Conservation (phyloP, 2,329 filamentous ascomycete species). For the Diplodia mutila region DNA sequence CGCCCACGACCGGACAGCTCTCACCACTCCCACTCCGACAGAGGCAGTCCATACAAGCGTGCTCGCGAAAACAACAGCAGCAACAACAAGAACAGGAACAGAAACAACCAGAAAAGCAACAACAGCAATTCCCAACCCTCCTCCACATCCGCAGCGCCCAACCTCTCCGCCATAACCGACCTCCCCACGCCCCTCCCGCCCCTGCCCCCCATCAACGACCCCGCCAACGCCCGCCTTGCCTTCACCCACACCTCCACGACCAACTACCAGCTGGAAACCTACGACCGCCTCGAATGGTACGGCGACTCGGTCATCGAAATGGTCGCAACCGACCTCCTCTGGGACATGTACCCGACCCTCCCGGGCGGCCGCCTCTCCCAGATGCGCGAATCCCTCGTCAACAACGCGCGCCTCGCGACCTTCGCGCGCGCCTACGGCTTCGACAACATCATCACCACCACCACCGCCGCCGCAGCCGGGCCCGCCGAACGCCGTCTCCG, state of each 20-base stretch:
- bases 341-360: constrained; percentile 39
- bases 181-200: constrained; percentile 52
- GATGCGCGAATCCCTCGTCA: constrained; percentile 76
- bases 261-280: constrained; percentile 45
- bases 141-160: neutral
- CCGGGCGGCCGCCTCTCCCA: constrained; percentile 70
- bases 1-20: neutral
- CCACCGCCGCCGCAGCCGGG: no score
- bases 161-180: neutral
- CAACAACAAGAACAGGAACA: neutral
- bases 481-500: constrained; percentile 38
- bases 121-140: no score
- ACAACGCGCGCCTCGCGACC: constrained; percentile 74
- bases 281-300: constrained; percentile 86
- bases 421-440: constrained; percentile 75
- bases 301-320: constrained; percentile 86
- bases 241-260: constrained; percentile 63
- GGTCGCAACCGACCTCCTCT: constrained; percentile 76
- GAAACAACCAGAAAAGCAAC: no score
- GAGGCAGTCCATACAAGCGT: neutral
- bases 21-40: neutral
- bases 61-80: neutral
- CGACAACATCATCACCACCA: constrained; percentile 49
- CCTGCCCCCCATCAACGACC: constrained; percentile 65
- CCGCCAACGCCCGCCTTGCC: constrained; percentile 62